A percentile compares a stretch with the other conserved stretches of the same genome.
These are phyloP conservation scores for Colletotrichum endophyticum DNA, from an alignment of 2,329 filamentous ascomycete genomes.

Conservation along the genomic window DNA sequence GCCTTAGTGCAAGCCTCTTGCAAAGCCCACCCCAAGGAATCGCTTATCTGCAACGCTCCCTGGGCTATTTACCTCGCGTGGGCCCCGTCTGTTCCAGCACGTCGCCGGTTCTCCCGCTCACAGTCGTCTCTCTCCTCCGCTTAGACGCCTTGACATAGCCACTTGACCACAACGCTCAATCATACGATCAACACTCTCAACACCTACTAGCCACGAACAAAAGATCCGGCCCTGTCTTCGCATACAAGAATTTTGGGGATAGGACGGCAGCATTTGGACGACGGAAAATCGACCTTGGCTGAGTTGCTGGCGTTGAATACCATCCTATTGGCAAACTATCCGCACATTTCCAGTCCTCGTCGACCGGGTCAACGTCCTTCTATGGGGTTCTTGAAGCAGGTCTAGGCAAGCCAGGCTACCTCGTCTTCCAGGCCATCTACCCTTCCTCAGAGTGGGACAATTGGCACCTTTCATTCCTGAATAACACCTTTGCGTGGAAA, in stretches of 20 bases:
- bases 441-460: neutral
- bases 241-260: neutral
- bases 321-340: neutral
- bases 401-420: neutral
- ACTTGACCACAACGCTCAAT: neutral
- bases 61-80: conserved; percentile 16
- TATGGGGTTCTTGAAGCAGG: neutral
- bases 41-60: conserved; percentile 8
- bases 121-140: neutral
- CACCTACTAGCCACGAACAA: neutral
- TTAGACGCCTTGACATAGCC: neutral
- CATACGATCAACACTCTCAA: neutral
- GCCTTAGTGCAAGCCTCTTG: conserved; percentile 18
- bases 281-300: neutral
- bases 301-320: neutral
- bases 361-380: neutral
- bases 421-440: neutral
- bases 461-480: neutral
- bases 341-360: neutral
- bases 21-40: neutral
- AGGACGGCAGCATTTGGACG: neutral
- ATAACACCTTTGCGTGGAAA: conserved; percentile 30
- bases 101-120: neutral
- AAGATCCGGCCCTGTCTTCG: neutral
- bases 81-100: neutral